Conservation (phyloP, 1,139 yeast species). For the Diutina sp. region DNA sequence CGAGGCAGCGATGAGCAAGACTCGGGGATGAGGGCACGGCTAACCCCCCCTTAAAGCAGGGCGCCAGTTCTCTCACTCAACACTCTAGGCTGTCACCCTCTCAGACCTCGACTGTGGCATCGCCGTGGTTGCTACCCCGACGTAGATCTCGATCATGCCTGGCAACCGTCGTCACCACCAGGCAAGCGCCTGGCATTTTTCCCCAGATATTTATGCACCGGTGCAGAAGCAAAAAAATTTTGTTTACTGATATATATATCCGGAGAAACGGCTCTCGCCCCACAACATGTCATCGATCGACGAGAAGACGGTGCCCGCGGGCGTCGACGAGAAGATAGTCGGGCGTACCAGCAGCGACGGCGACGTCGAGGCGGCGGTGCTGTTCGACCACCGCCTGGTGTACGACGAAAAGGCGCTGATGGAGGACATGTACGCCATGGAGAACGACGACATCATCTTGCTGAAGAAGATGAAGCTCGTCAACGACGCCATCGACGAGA, state of each 20-base stretch:
- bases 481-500: constrained; percentile 37
- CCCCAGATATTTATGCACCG: not conserved
- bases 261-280: not conserved
- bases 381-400: constrained; percentile 1
- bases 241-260: not conserved
- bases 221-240: not conserved
- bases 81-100: not conserved
- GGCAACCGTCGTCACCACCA: not conserved
- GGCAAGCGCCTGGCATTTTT: not conserved
- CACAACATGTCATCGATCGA: not conserved
- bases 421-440: not conserved
- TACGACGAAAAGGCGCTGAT: not conserved
- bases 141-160: not conserved
- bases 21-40: not conserved
- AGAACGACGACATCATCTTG: not conserved
- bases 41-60: not conserved
- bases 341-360: not conserved
- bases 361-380: not conserved
- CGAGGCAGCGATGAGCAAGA: not conserved
- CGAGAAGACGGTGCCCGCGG: not conserved
- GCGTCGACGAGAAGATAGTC: not conserved
- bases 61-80: not conserved
- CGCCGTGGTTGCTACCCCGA: no score
- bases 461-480: constrained; percentile 20
- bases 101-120: no score